A percentile compares a stretch with the other conserved stretches of the same genome.
Conservation (phyloP, 169 alveolate genomes). For the Eimeria tenella region DNA sequence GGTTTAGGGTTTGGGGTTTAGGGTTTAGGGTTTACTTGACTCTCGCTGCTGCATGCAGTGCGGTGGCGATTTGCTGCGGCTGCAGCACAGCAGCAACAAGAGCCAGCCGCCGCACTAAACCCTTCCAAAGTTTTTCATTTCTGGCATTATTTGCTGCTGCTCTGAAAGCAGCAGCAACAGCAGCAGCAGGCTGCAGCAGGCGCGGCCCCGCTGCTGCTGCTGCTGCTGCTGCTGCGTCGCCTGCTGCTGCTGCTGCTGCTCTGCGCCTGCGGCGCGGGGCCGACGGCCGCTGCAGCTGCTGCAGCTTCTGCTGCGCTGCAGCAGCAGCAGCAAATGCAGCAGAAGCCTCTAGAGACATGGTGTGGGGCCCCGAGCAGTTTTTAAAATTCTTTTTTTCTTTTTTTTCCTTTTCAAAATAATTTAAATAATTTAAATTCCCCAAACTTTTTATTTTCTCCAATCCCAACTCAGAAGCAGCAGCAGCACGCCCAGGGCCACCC, state of each 20-base stretch:
- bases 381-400: not conserved
- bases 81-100: not conserved
- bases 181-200: conserved; percentile 35
- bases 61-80: conserved; percentile 8
- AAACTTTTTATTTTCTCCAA: not conserved
- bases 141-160: not conserved
- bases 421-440: not conserved
- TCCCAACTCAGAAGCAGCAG: not conserved
- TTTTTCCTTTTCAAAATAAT: too few species aligned
- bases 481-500: too few species aligned
- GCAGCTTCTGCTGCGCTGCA: not conserved
- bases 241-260: not conserved
- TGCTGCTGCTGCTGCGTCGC: not conserved
- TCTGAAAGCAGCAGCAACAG: conserved; percentile 2
- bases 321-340: conserved; percentile 24
- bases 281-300: conserved; percentile 22
- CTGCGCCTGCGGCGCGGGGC: conserved; percentile 2
- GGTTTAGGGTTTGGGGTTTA: not conserved
- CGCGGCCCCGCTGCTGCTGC: conserved; percentile 11
- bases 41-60: not conserved
- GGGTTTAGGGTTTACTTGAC: conserved; percentile 22
- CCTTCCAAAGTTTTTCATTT: not conserved
- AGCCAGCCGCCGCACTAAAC: not conserved
- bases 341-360: not conserved
- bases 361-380: not conserved